Percentiles rank a stretch among this genome's conserved stretches.
Conservation (phyloP, 345 rosid species). For the Eucalyptus urophylla region DNA sequence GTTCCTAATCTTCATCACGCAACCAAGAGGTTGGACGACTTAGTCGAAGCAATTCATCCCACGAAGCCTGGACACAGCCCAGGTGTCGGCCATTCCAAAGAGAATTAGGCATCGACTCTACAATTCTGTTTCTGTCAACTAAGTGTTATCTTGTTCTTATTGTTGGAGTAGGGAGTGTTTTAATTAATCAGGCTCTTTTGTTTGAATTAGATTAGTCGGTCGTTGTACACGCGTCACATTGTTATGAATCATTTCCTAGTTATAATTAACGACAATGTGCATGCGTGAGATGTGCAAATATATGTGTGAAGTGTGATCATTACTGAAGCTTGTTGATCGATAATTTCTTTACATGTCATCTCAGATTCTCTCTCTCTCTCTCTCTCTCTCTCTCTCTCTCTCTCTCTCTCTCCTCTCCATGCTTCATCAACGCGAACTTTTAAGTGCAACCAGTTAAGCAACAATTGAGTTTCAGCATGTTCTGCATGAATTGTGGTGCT, state of each 20-base stretch:
- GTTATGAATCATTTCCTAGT: background rate
- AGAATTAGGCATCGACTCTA: background rate
- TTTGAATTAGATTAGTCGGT: background rate
- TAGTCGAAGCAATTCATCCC: conserved; percentile 29
- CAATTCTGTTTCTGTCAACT: background rate
- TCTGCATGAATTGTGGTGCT: background rate
- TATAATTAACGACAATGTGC: background rate
- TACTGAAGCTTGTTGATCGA: background rate
- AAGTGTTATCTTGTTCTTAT: background rate
- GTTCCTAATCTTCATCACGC: background rate
- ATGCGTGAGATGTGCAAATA: background rate
- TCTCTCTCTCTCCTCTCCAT: background rate
- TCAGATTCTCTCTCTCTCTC: background rate
- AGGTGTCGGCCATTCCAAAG: conserved; percentile 39
- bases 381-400: background rate
- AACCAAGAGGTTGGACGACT: background rate
- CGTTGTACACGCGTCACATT: background rate
- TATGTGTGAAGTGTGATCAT: background rate
- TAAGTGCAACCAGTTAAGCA: background rate
- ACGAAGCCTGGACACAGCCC: conserved; percentile 54
- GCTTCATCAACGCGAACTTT: background rate
- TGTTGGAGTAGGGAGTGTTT: background rate
- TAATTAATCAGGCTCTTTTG: background rate
- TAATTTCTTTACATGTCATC: background rate
- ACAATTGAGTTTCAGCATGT: background rate